These are phyloP conservation scores for Podila minutissima DNA, from an alignment of 192 early-diverging fungal genomes.

Conservation along the genomic window DNA sequence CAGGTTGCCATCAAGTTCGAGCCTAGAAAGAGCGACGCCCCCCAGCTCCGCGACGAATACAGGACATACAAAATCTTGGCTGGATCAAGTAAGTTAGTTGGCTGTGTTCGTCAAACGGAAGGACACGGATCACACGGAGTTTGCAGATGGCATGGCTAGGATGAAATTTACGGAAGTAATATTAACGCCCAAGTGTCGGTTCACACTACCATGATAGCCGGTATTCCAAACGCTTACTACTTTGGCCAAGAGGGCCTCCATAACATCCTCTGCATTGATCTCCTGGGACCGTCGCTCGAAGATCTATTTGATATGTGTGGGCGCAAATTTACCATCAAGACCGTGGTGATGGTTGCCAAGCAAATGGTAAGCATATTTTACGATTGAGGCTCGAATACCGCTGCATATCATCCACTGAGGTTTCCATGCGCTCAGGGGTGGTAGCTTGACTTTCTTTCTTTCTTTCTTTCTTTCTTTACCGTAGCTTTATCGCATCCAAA, in stretches of 20 bases:
- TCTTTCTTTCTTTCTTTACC: neutral
- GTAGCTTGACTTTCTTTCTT: neutral
- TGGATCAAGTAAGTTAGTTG: conserved; percentile 59
- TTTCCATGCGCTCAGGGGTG: too few species aligned
- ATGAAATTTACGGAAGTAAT: neutral
- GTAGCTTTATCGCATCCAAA: conserved; percentile 81
- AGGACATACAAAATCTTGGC: conserved; percentile 94
- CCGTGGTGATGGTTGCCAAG: conserved; percentile 93
- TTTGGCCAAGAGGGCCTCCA: conserved; percentile 97
- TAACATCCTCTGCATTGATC: conserved; percentile 93
- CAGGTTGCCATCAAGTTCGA: conserved; percentile 98
- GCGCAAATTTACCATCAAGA: conserved; percentile 89
- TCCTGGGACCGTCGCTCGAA: conserved; percentile 92
- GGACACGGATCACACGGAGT: too few species aligned
- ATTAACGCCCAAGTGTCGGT: neutral
- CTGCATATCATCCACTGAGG: too few species aligned
- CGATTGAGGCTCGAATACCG: too few species aligned
- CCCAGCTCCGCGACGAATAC: conserved; percentile 96
- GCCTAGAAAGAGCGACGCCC: conserved; percentile 94
- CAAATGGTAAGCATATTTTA: conserved; percentile 75
- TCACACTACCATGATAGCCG: conserved; percentile 55
- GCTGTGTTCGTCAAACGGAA: too few species aligned
- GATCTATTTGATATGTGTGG: conserved; percentile 96
- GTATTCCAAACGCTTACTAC: conserved; percentile 92
- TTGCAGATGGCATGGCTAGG: neutral